phyloP scores from a whole-genome alignment of 768 basidiomycete species.

The Mycena olivaceomarginata region DNA sequence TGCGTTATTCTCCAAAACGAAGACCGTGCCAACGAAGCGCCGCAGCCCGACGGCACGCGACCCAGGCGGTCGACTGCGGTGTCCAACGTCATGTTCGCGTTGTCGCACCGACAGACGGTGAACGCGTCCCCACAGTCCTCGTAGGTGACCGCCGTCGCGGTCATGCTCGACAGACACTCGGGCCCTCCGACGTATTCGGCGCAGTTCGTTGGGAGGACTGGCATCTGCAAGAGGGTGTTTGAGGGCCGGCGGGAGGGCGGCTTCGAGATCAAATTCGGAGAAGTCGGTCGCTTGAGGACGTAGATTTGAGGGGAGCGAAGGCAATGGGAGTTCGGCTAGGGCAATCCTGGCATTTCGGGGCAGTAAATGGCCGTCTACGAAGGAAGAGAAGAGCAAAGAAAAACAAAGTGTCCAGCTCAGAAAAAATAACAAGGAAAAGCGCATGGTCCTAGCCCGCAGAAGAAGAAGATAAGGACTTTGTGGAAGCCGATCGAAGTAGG shows the following conservation, averaged over 20 bases:
- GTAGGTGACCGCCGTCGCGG: constrained; percentile 19
- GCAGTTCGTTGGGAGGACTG: neutral
- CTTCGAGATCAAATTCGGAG: constrained; percentile 1
- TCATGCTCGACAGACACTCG: constrained; percentile 15
- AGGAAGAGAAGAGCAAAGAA: neutral
- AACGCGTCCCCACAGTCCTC: constrained; percentile 33
- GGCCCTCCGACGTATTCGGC: neutral
- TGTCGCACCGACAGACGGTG: constrained; percentile 30
- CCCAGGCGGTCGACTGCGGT: constrained; percentile 28
- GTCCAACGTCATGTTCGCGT: constrained; percentile 29
- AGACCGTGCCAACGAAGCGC: constrained; percentile 21
- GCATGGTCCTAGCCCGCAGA: constrained; percentile 1
- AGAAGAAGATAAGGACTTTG: neutral
- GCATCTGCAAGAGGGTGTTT: neutral
- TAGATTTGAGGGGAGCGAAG: neutral
- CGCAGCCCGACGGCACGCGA: constrained; percentile 33
- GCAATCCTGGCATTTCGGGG: too few species aligned
- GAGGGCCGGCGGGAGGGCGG: constrained; percentile 1
- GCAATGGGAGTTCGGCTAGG: neutral
- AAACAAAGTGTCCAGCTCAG: neutral
- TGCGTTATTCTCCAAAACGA: neutral
- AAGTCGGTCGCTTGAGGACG: neutral
- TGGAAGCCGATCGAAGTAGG: neutral
- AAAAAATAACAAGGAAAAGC: neutral
- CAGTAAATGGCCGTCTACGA: neutral